Percentiles rank a stretch among this genome's conserved stretches.
Evolutionary conservation across 495 filamentous ascomycete genomes (phyloP).

Genomic region (Lasiosphaeria miniovina): DNA sequence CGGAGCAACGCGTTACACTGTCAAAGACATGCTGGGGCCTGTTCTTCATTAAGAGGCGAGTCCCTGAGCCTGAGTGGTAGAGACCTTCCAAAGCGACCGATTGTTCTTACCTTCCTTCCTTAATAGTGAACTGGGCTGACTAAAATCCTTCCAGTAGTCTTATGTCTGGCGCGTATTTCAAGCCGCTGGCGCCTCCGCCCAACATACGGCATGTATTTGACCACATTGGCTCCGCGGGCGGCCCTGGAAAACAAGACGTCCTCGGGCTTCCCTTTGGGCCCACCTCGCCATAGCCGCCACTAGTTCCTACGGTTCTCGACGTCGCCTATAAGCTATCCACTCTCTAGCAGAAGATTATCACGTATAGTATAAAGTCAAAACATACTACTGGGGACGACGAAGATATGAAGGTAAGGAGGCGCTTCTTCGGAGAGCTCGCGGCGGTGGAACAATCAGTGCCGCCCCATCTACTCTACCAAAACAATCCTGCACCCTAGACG

Average conservation of each 20-base stretch:
- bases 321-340: background rate
- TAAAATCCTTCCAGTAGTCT: background rate
- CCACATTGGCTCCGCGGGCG: background rate
- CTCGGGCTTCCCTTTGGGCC: background rate
- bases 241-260: background rate
- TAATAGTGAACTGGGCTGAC: conserved; percentile 4
- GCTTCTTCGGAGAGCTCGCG: background rate
- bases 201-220: background rate
- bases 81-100: conserved; percentile 14
- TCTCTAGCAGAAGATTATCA: background rate
- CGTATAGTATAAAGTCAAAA: background rate
- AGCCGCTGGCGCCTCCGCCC: background rate
- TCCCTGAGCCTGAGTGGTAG: no score
- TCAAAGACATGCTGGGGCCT: conserved; percentile 17
- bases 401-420: background rate
- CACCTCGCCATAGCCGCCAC: background rate
- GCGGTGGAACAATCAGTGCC: background rate
- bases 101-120: background rate
- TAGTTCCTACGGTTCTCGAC: background rate
- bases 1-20: conserved; percentile 8
- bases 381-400: background rate
- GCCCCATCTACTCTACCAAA: background rate
- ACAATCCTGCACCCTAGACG: background rate
- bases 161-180: background rate
- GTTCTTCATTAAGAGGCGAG: conserved; percentile 18